A percentile compares a stretch with the other conserved stretches of the same genome.
Evolutionary conservation across 2,329 filamentous ascomycete species (phyloP).

Genomic region (Colletotrichum endophyticum): DNA sequence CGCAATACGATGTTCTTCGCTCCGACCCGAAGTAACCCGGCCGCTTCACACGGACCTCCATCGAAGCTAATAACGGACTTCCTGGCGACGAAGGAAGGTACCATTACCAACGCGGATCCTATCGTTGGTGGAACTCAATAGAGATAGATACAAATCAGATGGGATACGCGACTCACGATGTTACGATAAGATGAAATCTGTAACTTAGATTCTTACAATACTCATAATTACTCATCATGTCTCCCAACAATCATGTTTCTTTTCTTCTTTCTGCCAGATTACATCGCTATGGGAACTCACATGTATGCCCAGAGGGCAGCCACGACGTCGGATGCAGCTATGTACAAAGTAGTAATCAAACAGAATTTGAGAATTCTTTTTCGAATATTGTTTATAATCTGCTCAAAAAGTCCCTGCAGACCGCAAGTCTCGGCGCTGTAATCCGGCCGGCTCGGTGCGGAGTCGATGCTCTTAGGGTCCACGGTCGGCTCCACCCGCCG

Average conservation of each 20-base stretch:
- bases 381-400: background rate
- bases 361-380: background rate
- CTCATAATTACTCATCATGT: background rate
- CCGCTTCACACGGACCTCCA: background rate
- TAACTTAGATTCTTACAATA: background rate
- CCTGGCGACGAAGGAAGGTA: background rate
- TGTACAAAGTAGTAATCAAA: background rate
- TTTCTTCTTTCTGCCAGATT: background rate
- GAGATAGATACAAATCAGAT: background rate
- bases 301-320: background rate
- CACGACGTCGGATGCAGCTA: background rate
- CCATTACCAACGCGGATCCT: background rate
- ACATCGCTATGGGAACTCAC: background rate
- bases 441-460: background rate
- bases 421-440: background rate
- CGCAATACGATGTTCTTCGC: conserved; percentile 5
- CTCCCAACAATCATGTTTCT: background rate
- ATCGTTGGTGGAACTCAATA: background rate
- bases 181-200: background rate
- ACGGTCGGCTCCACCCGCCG: background rate
- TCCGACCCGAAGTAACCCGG: conserved; percentile 5
- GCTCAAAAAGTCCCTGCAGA: background rate
- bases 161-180: background rate
- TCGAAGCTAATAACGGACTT: conserved; percentile 13
- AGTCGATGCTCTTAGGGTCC: background rate